phyloP scores from a whole-genome alignment of 2,329 filamentous ascomycete genomes.

The Xylaria polymorpha region DNA sequence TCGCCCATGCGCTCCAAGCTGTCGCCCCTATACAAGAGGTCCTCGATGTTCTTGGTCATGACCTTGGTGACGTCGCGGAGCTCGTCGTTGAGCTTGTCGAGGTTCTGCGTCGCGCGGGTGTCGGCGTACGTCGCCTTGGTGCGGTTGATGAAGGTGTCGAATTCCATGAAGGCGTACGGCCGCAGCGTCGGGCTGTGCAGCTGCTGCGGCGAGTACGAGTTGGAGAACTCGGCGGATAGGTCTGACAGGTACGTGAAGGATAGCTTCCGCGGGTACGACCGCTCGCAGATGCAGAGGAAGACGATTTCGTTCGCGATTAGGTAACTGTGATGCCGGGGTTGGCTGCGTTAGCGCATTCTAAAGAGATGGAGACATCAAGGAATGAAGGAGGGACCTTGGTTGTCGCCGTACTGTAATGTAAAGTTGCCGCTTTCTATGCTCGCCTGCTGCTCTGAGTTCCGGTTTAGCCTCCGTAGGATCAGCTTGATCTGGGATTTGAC shows the following conservation, averaged over 20 bases:
- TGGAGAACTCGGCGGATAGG: constrained; percentile 89
- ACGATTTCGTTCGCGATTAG: constrained; percentile 84
- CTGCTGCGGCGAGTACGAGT: constrained; percentile 79
- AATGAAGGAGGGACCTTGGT: background rate
- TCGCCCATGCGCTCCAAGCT: constrained; percentile 97
- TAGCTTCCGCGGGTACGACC: constrained; percentile 95
- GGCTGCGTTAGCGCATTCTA: constrained; percentile 9
- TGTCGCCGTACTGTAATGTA: constrained; percentile 79
- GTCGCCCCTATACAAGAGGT: constrained; percentile 93
- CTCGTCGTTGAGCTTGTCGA: constrained; percentile 96
- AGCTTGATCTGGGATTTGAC: constrained; percentile 93
- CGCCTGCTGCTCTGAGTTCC: constrained; percentile 89
- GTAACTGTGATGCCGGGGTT: constrained; percentile 68
- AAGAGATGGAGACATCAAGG: background rate
- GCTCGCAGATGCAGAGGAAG: constrained; percentile 94
- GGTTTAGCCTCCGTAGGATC: constrained; percentile 86
- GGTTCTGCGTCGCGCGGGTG: constrained; percentile 87
- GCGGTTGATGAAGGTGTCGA: constrained; percentile 95
- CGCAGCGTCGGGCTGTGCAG: constrained; percentile 80
- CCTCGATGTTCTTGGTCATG: constrained; percentile 99
- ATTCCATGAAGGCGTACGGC: constrained; percentile 97
- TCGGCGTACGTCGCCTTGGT: constrained; percentile 96
- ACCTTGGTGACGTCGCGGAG: constrained; percentile 97
- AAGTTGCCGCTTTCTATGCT: constrained; percentile 87
- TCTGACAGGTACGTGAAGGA: constrained; percentile 98